Base-by-base conservation (phyloP, 768 basidiomycete genomes). In the Termitomyces heimii region DNA sequence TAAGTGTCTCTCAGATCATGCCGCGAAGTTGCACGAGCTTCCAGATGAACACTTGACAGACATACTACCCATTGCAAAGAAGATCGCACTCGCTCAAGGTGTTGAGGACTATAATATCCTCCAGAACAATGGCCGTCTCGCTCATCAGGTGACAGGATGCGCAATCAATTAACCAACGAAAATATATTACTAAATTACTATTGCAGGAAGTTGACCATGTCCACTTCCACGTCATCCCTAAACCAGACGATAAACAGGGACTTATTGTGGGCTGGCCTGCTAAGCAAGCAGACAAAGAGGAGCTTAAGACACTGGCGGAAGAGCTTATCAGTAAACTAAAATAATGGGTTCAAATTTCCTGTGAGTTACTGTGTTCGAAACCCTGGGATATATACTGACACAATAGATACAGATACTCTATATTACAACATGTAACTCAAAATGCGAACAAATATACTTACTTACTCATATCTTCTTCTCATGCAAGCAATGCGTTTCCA, bases 171-270 rank as follows among this genome's bases (percentile, higher is more conserved):
- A 9, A 6, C 45, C 42, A 13, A 32, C 20, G 16, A 5, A 18
- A 7, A 28, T n/a, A 18, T 6, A 3, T 12, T 29, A 9, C 40
- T 49, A 13, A 53, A 16, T 47, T 8, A 32, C 14, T 37, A 26
- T 50, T 35, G 55, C 60, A 87, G 84, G 75, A 82, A 52, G 92
- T 96, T 28, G 82, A 85, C 54, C 94, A 96, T 64, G 92, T 94
- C 14, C 93, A 96, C 69, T 94, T 94, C 74, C 94, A 98, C 65
- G 79, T 98, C 63, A 95, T 98, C 60, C 94, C 95, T 3, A 98
- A 97, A 69, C 92, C 90, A 0, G 72, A 73, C 5, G 81, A 85
- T 45, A 67, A 80, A 5, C 84, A 89, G 62, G 96, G 96, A 4
- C 78, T 99, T 28, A 83, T 83, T 13, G 73, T 98, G 54, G 83